Evolutionary conservation across 352 stramenopile genomes (phyloP).

Genomic region (Pythium insidiosum): DNA sequence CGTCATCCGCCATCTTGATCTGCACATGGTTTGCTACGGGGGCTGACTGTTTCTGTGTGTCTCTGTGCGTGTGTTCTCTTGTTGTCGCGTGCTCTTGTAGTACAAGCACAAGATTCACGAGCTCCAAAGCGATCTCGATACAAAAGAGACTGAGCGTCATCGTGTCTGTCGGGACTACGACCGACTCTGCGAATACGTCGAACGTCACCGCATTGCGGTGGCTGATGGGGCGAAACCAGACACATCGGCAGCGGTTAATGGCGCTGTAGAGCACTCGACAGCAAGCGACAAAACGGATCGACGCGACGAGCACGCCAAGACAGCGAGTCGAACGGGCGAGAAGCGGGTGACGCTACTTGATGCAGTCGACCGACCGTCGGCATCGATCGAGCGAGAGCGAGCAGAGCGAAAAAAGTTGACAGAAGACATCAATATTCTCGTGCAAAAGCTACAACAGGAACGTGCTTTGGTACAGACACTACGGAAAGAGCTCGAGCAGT

Average conservation of each 20-base stretch:
- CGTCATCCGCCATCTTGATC: no score
- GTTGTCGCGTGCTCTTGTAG: no score
- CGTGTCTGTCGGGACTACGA: slow-evolving; percentile 70
- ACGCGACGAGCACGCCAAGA: neutral
- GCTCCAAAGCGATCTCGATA: slow-evolving; percentile 56
- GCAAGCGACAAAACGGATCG: neutral
- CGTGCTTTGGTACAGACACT: neutral
- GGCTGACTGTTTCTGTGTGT: no score
- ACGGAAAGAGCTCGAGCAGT: neutral
- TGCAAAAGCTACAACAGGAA: neutral
- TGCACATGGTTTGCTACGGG: no score
- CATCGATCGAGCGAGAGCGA: slow-evolving; percentile 5
- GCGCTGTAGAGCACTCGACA: neutral
- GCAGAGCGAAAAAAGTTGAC: neutral
- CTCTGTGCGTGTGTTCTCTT: no score
- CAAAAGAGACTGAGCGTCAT: slow-evolving; percentile 75
- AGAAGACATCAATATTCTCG: slow-evolving; percentile 1
- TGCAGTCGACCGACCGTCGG: slow-evolving; percentile 5
- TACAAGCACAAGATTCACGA: slow-evolving; percentile 45
- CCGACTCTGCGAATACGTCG: slow-evolving; percentile 48
- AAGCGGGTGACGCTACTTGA: slow-evolving; percentile 16
- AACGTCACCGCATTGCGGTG: slow-evolving; percentile 7
- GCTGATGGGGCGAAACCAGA: no score
- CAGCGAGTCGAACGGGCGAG: no score
- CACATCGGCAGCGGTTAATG: no score